Conservation (phyloP, 2,329 filamentous ascomycete genomes). For the Hypomyces rosellus region DNA sequence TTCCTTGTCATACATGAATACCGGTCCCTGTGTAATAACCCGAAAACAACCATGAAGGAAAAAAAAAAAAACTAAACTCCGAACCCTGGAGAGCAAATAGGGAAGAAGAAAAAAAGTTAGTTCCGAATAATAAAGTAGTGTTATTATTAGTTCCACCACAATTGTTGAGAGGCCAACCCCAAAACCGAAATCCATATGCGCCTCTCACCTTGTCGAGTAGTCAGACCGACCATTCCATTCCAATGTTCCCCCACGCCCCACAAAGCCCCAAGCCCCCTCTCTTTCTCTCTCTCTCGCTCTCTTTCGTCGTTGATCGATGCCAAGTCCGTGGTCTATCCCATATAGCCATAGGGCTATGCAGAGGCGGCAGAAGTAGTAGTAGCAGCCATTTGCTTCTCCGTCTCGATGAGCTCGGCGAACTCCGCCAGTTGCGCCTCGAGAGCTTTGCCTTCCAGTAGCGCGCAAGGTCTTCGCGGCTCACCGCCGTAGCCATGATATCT, state of each 20-base stretch:
- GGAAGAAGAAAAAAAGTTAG: too few species aligned
- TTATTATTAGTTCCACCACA: too few species aligned
- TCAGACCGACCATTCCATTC: too few species aligned
- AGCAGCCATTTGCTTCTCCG: slow-evolving; percentile 31
- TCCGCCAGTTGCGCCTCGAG: slow-evolving; percentile 18
- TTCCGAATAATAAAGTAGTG: too few species aligned
- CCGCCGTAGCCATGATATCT: slow-evolving; percentile 60
- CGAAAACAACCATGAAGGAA: too few species aligned
- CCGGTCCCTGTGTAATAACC: too few species aligned
- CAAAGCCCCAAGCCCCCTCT: not conserved
- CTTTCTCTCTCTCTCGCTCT: not conserved
- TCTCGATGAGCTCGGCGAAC: slow-evolving; percentile 18
- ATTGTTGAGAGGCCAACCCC: too few species aligned
- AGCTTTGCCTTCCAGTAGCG: slow-evolving; percentile 19
- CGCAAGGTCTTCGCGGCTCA: slow-evolving; percentile 47
- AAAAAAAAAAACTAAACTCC: too few species aligned
- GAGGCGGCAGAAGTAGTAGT: not conserved
- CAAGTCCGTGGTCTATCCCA: not conserved
- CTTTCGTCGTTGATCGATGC: not conserved
- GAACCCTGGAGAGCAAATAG: too few species aligned
- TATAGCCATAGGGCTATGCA: slow-evolving; percentile 3
- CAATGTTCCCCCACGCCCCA: slow-evolving; percentile 9
- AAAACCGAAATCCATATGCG: too few species aligned
- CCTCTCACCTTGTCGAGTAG: too few species aligned
- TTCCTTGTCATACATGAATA: too few species aligned